A percentile compares a stretch with the other conserved stretches of the same genome.
Evolutionary conservation across 1,284 basidiomycete species (phyloP).

Genomic region (Marasmius oreades): DNA sequence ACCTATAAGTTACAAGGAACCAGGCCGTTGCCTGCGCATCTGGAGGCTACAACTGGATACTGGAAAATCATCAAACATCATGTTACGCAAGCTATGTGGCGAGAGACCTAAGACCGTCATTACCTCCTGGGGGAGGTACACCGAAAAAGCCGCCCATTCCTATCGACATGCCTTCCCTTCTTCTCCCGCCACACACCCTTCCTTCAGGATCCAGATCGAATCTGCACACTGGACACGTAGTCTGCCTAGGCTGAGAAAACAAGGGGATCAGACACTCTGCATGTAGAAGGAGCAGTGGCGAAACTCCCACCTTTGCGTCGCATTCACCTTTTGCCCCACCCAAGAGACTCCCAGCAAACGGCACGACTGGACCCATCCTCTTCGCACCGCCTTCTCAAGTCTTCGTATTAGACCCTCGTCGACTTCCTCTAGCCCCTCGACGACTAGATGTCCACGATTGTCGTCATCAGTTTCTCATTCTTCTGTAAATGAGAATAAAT

Average conservation of each 20-base stretch:
- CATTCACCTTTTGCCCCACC: constrained; percentile 43
- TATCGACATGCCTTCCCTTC: background rate
- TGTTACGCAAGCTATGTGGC: no score
- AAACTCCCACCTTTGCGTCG: constrained; percentile 21
- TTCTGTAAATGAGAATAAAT: constrained; percentile 1
- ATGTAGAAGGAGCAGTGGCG: constrained; percentile 27
- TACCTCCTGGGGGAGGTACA: background rate
- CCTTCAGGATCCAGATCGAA: constrained; percentile 74
- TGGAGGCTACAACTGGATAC: no score
- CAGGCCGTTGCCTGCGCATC: no score
- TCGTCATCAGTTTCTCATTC: constrained; percentile 11
- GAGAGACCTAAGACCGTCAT: no score
- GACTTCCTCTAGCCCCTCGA: constrained; percentile 63
- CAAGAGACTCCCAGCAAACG: constrained; percentile 63
- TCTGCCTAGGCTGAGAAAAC: constrained; percentile 72
- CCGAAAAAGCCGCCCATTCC: constrained; percentile 23
- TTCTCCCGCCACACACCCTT: background rate
- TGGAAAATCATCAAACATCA: no score
- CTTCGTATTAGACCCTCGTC: constrained; percentile 62
- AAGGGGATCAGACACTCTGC: constrained; percentile 71
- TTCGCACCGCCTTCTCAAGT: constrained; percentile 51
- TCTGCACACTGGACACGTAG: constrained; percentile 76
- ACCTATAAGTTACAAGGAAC: no score
- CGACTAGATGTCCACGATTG: constrained; percentile 12
- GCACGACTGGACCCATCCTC: constrained; percentile 55